A percentile compares a stretch with the other conserved stretches of the same genome.
Conservation (phyloP, 78 protist species). For the Dictyostelium purpureum region DNA sequence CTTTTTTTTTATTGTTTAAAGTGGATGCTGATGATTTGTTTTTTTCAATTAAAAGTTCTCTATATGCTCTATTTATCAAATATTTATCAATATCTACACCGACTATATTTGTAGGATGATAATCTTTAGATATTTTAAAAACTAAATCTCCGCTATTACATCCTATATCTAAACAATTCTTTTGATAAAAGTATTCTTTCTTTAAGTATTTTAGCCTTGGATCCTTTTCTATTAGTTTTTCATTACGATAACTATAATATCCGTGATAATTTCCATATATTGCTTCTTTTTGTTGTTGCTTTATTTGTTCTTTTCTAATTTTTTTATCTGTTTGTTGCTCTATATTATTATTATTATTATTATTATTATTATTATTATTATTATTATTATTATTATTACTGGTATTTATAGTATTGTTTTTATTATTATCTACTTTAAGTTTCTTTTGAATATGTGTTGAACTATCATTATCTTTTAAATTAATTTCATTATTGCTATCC, state of each 20-base stretch:
- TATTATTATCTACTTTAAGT: neutral
- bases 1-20: neutral
- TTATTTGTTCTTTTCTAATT: neutral
- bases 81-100: constrained; percentile 64
- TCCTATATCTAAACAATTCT: constrained; percentile 61
- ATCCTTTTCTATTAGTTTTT: neutral
- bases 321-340: neutral
- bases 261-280: constrained; percentile 68
- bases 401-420: neutral
- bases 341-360: neutral
- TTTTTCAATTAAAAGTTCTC: neutral
- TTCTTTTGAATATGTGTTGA: neutral
- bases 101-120: constrained; percentile 1
- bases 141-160: constrained; percentile 49
- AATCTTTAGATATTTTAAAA: constrained; percentile 40
- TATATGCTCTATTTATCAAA: constrained; percentile 19
- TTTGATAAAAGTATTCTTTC: constrained; percentile 29
- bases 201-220: constrained; percentile 7
- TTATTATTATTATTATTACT: neutral
- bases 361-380: neutral
- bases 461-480: neutral
- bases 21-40: neutral
- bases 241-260: constrained; percentile 34
- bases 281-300: neutral
- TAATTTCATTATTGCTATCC: neutral